Evolutionary conservation across 495 filamentous ascomycete species (phyloP), one percentile per base, ranked within the genome.

Genomic region (Xylaria venustula): DNA sequence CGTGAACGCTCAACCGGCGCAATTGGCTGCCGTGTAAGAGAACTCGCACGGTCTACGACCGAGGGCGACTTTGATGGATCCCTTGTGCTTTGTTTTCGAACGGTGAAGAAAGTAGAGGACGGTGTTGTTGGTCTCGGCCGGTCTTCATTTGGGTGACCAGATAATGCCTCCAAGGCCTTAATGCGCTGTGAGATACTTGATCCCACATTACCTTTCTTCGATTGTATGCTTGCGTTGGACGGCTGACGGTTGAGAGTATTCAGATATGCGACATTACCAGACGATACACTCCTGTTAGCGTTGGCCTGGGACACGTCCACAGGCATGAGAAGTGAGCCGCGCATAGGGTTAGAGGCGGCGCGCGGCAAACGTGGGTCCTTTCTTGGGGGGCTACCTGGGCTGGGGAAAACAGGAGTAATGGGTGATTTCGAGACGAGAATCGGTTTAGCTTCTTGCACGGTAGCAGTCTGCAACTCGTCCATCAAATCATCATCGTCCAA

Each of bases 121-220:
- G 79, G 74, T 20, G 73, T 62, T 4, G 64, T 51, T 23, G 62
- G 64, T 42, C 66, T 76, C 30, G 83, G 79, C 15, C 79, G 81
- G 50, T 66, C 66, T 15, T 68, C 71, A 44, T 36, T 76, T 9
- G 60, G 14, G 11, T 28, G 36, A 42, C 74, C 79, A 0, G 87
- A 87, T n/a, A 91, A 77, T 61, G 87, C 88, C 67, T 93, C 89
- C 45, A 97, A 79, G 14, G 91, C 90, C 68, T 94, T 91, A 67
- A 97, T 96, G 53, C 92, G 87, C 70, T 90, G 89, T 7, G 91
- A 93, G 65, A 97, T 96, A 40, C 90, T 91, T 25, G 88, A 90
- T 2, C 91, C 93, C 19, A 96, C 83, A 68, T 91, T 93, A 71
- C 85, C 81, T 71, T 88, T 91, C 76, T 90, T 92, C 1, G 87